Evolutionary conservation across 805 yeast genomes (phyloP).

Genomic region (Lachancea dasiensis): DNA sequence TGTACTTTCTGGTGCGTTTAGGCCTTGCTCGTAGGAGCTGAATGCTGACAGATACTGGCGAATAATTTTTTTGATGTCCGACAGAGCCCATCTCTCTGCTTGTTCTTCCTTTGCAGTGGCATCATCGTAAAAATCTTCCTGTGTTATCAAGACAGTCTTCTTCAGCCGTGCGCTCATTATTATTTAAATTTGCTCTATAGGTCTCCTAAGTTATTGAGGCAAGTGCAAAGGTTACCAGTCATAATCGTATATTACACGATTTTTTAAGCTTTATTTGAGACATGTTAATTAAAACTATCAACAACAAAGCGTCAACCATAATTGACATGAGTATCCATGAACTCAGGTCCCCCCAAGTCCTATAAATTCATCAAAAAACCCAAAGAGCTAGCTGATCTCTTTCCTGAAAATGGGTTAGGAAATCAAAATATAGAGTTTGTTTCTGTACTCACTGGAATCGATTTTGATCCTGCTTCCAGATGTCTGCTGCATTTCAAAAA

Average conservation of each 20-base stretch:
- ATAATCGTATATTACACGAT: no score
- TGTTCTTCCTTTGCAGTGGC: conserved; percentile 31
- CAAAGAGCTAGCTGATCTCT: not conserved
- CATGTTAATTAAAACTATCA: no score
- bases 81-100: conserved; percentile 33
- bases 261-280: not conserved
- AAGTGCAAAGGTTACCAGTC: no score
- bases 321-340: not conserved
- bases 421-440: conserved; percentile 15
- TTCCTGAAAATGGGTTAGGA: conserved; percentile 2
- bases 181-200: no score
- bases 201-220: no score
- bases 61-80: conserved; percentile 29
- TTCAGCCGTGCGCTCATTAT: not conserved
- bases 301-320: not conserved
- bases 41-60: conserved; percentile 25
- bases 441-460: conserved; percentile 18
- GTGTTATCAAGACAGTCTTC: conserved; percentile 14
- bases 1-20: conserved; percentile 21
- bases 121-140: conserved; percentile 30
- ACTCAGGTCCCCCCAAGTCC: not conserved
- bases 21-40: conserved; percentile 32
- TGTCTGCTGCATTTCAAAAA: conserved; percentile 17
- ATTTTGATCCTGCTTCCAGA: conserved; percentile 10
- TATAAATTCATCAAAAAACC: conserved; percentile 2